phyloP scores from a whole-genome alignment of 2,329 filamentous ascomycete species.

The Ophiostoma novo-ulmi region DNA sequence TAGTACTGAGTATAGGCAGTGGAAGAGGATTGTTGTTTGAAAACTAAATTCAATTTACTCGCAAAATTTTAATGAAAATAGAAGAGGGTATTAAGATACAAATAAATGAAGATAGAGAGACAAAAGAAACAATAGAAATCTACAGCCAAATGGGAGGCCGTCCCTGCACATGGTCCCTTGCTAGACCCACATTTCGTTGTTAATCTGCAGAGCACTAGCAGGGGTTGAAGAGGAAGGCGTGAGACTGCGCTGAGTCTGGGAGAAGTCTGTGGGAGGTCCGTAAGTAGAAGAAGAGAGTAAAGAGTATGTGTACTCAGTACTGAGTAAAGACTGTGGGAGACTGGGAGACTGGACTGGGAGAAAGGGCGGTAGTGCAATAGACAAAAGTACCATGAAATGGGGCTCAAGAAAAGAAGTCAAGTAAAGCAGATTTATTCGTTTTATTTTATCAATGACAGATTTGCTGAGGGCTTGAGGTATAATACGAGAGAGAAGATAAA shows the following conservation, averaged over 20 bases:
- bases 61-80: neutral
- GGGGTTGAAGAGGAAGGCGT: constrained; percentile 2
- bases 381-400: neutral
- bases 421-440: too few species aligned
- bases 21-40: too few species aligned
- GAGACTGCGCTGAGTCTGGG: neutral
- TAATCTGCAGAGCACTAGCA: constrained; percentile 15
- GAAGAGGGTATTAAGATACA: neutral
- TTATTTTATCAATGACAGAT: too few species aligned
- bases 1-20: neutral
- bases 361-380: neutral
- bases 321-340: too few species aligned
- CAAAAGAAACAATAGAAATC: neutral
- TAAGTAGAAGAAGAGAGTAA: too few species aligned
- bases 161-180: neutral
- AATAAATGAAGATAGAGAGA: too few species aligned
- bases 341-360: neutral
- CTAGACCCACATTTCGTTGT: neutral
- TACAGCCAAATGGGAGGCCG: neutral
- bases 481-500: too few species aligned
- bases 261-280: neutral
- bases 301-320: too few species aligned
- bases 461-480: too few species aligned
- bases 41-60: too few species aligned
- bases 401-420: neutral